Base-by-base conservation (phyloP, 1,284 basidiomycete species). In the Erythrobasidium hasegawianum region DNA sequence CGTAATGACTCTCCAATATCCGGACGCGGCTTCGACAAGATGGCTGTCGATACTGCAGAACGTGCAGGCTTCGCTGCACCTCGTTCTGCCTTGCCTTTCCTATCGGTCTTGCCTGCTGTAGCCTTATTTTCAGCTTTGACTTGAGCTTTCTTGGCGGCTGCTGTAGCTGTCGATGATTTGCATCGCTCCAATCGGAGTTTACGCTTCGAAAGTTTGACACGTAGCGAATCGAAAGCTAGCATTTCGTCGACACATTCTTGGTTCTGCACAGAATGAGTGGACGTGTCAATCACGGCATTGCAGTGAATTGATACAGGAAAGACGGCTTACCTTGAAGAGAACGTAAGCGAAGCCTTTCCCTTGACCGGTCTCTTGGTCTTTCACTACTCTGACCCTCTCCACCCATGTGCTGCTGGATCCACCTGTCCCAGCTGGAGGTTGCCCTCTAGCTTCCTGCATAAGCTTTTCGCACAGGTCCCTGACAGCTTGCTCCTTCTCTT, bases 341-440 rank as follows among this genome's bases (percentile, higher is more conserved):
- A 97, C 87, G 76, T 97, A 97, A 10, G 88, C 94, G 75, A 98
- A 95, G 1, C 95, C 95, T 79, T 97, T 97, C n/a, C 95, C 95
- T 39, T 97, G 83, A 72, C 94, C 93, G 0, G 92, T 96, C 64
- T 91, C 91, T 72, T 85, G 85, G 78, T 98, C 95, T 52, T 92
- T 84, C 52, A 98, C 83, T 68, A 97, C 85, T 38, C 95, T 84
- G 9, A 97, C 92, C 27, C 84, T 84, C 7, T 84, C 84, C 5
- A 97, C 93, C 87, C 89, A 97, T 10, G 47, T 38, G 16, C 33
- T 22, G 18, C 9, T 8, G 8, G n/a, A n/a, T 1, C 53, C 57
- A 4, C 52, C 56, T 18, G 73, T 75, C 1, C 72, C 71, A 33
- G 27, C 5, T 7, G 55, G 27, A 3, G 61, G 22, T 38, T 76